Percentiles rank a stretch among this genome's conserved stretches.
phyloP scores from a whole-genome alignment of 768 basidiomycete genomes.

The Erythrobasidium yunnanense region DNA sequence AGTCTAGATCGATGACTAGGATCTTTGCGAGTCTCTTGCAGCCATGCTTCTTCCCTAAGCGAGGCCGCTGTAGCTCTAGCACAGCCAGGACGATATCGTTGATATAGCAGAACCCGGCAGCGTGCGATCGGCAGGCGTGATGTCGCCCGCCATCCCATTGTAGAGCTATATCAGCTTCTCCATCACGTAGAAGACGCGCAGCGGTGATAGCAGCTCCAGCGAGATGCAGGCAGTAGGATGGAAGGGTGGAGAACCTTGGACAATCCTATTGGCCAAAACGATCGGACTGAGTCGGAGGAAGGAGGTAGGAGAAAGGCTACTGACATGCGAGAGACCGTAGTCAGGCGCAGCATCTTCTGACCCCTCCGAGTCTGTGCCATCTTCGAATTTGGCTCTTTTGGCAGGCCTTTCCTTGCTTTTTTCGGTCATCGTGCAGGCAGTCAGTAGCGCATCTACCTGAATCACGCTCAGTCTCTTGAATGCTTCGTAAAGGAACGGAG shows the following conservation, averaged over 20 bases:
- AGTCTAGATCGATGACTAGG: constrained; percentile 84
- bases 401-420: neutral
- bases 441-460: neutral
- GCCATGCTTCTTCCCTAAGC: neutral
- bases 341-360: neutral
- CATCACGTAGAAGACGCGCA: constrained; percentile 51
- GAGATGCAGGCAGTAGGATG: constrained; percentile 58
- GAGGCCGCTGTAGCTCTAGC: constrained; percentile 52
- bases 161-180: constrained; percentile 54
- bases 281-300: neutral
- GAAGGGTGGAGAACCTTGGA: constrained; percentile 59
- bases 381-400: neutral
- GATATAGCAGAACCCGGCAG: constrained; percentile 89
- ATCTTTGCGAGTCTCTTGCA: constrained; percentile 46
- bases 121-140: constrained; percentile 65
- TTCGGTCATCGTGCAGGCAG: neutral
- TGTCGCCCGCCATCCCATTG: constrained; percentile 93
- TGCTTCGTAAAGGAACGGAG: too few species aligned
- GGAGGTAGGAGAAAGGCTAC: neutral
- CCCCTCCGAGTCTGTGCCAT: neutral
- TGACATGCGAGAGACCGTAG: neutral
- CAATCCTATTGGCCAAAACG: constrained; percentile 55
- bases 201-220: constrained; percentile 72
- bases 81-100: constrained; percentile 77
- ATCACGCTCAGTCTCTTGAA: constrained; percentile 39